A percentile compares a stretch with the other conserved stretches of the same genome.
Conservation (phyloP, 2,329 filamentous ascomycete genomes). For the Acrocalymma vagum region DNA sequence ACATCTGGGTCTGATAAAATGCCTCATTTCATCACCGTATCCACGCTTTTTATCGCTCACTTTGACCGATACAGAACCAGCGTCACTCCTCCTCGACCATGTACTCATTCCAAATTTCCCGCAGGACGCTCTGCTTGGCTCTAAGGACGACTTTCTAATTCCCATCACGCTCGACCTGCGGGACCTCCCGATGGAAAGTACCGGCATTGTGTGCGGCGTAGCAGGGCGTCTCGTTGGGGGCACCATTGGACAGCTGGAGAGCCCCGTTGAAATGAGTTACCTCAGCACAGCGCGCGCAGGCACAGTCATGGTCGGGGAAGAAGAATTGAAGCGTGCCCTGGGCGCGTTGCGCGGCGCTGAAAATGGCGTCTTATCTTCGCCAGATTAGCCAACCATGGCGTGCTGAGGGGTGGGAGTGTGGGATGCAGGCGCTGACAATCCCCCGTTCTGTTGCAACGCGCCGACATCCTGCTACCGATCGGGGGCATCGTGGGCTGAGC, state of each 20-base stretch:
- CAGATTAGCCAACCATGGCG: slow-evolving; percentile 22
- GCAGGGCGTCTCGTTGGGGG: slow-evolving; percentile 82
- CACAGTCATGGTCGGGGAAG: slow-evolving; percentile 83
- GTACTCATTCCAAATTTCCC: slow-evolving; percentile 65
- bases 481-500: no score
- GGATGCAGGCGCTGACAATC: slow-evolving; percentile 3
- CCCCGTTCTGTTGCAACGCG: slow-evolving; percentile 10
- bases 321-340: slow-evolving; percentile 77
- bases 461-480: slow-evolving; percentile 13
- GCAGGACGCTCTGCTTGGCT: slow-evolving; percentile 75
- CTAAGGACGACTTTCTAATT: slow-evolving; percentile 75
- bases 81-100: slow-evolving; percentile 77
- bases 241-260: slow-evolving; percentile 55
- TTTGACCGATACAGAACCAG: slow-evolving; percentile 75
- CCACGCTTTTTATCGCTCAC: slow-evolving; percentile 79
- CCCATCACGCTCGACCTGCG: slow-evolving; percentile 90
- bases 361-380: slow-evolving; percentile 33
- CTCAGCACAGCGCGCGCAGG: slow-evolving; percentile 88
- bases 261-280: slow-evolving; percentile 81
- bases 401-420: slow-evolving; percentile 7
- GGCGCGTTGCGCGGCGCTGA: slow-evolving; percentile 66
- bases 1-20: slow-evolving; percentile 57
- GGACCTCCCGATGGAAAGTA: slow-evolving; percentile 83
- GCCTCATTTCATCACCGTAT: slow-evolving; percentile 56
- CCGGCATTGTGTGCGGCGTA: slow-evolving; percentile 94